Evolutionary conservation across 176 grass and related monocot species (phyloP).

Genomic region (Dendrocalamus sinicus): DNA sequence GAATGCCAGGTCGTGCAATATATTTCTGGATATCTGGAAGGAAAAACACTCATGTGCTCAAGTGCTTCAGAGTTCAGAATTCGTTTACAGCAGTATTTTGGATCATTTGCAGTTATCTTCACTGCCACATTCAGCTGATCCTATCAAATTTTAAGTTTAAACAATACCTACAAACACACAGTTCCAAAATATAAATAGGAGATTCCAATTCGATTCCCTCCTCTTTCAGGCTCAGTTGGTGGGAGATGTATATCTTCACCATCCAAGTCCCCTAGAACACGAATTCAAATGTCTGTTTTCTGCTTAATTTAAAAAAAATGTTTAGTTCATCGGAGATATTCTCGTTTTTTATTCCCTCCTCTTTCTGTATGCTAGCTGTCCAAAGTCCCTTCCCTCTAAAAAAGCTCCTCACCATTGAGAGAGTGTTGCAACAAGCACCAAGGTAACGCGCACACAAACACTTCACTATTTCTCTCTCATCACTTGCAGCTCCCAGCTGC

Average conservation of each 20-base stretch:
- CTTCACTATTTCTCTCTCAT: background rate
- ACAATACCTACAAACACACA: background rate
- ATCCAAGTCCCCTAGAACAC: too few species aligned
- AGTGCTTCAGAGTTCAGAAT: background rate
- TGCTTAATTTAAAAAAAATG: too few species aligned
- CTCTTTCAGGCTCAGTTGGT: background rate
- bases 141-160: background rate
- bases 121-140: background rate
- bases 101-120: background rate
- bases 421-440: constrained; percentile 36
- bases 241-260: too few species aligned
- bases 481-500: constrained; percentile 24
- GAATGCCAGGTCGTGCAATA: constrained; percentile 8
- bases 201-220: constrained; percentile 31
- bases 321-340: too few species aligned
- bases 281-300: too few species aligned
- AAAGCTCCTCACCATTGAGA: background rate
- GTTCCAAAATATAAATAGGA: constrained; percentile 18
- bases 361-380: constrained; percentile 55
- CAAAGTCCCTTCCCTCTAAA: background rate
- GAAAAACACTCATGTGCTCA: background rate
- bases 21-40: background rate
- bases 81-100: background rate
- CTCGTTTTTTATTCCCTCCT: too few species aligned
- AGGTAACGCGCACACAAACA: constrained; percentile 3